Base-by-base conservation (phyloP, 768 basidiomycete species). In the Megacollybia marginata region DNA sequence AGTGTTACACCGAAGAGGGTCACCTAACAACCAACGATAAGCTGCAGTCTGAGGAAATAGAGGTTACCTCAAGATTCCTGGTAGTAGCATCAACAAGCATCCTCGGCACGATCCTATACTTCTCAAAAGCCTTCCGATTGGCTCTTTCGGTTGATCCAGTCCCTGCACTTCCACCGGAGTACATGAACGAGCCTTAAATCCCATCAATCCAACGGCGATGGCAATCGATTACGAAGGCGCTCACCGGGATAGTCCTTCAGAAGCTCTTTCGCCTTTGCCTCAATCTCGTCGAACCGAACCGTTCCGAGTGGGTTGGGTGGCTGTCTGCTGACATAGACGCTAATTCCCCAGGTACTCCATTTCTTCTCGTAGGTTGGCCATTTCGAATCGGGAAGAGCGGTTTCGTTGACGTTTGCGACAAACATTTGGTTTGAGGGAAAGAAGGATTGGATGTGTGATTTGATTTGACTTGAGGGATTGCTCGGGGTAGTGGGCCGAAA, bases 131-230 rank as follows among this genome's bases (percentile, higher is more conserved):
- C 36, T 67, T 72, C 33, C 71, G 71, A 58, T 94, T 93, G 46
- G 78, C 79, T 9, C 62, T 69, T 60, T 85, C 78, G 1, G 92
- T 93, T 28, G 74, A 69, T 49, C 73, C 71, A 2, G 79, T 76
- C 1, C 91, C 92, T 9, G 91, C 90, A 53, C 80, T 88, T 38
- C 87, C 88, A 49, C 76, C 78, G 2, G 83, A 82, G 58, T 91
- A 93, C 67, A 80, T 71, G 67, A 83, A 93, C 9, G 86, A 65
- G 49, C 82, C 88, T 72, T 28, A 28, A n/a, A 28, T 6, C 23
- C 4, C 23, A 28, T 28, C 23, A 28, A 28, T 3, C 23, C 23
- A 28, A 28, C 23, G 4, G 4, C 4, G 23, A 28, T 28, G 23
- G 23, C 2, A 6, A 28, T 28, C 23, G 23, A 28, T 28, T 28